Evolutionary conservation across 1,284 basidiomycete species (phyloP).

Genomic region (Ceratobasidium theobromae): DNA sequence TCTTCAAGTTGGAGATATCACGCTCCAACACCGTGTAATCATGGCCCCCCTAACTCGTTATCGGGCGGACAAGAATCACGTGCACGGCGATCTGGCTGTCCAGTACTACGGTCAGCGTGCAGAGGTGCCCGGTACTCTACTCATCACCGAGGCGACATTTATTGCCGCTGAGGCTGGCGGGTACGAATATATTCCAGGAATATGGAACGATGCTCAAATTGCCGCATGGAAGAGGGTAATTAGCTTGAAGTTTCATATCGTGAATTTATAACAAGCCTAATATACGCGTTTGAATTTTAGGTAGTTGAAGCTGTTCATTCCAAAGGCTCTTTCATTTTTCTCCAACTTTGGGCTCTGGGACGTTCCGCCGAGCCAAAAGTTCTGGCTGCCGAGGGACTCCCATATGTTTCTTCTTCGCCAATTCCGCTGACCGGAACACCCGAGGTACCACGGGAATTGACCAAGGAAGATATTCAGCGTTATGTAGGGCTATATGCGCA

Average conservation of each 20-base stretch:
- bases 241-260: neutral
- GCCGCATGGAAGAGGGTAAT: slow-evolving; percentile 41
- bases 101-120: slow-evolving; percentile 42
- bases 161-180: slow-evolving; percentile 41
- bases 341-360: slow-evolving; percentile 48
- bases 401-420: slow-evolving; percentile 39
- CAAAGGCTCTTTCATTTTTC: slow-evolving; percentile 44
- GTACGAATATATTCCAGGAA: slow-evolving; percentile 39
- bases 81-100: slow-evolving; percentile 31
- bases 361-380: slow-evolving; percentile 40
- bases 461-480: slow-evolving; percentile 39
- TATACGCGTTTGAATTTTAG: neutral
- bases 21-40: slow-evolving; percentile 42
- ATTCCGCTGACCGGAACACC: slow-evolving; percentile 38
- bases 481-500: slow-evolving; percentile 44
- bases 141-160: slow-evolving; percentile 45
- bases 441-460: slow-evolving; percentile 36
- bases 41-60: slow-evolving; percentile 45
- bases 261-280: neutral
- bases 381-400: slow-evolving; percentile 35
- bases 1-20: slow-evolving; percentile 30
- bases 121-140: slow-evolving; percentile 37
- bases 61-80: slow-evolving; percentile 39
- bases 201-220: slow-evolving; percentile 41
- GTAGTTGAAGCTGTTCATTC: slow-evolving; percentile 45